Evolutionary conservation across 768 basidiomycete genomes (phyloP).

Genomic region (Panaeolus papilionaceus): DNA sequence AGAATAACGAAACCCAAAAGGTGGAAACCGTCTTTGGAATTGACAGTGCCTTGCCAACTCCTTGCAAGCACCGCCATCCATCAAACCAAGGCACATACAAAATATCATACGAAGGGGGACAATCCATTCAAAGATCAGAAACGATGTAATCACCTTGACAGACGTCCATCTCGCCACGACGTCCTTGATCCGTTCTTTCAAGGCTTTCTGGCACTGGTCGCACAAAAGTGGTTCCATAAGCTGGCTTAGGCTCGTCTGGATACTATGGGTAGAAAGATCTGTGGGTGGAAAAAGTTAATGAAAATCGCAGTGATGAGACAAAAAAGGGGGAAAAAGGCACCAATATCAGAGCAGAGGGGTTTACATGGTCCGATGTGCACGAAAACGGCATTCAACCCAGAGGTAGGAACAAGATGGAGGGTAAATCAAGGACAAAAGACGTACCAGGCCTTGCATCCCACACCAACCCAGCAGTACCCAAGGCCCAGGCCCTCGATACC

Average conservation of each 20-base stretch:
- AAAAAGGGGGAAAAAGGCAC: not conserved
- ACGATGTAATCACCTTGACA: conserved; percentile 16
- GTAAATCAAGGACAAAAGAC: not conserved
- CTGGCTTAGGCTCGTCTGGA: conserved; percentile 23
- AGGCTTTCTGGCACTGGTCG: conserved; percentile 15
- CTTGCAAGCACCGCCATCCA: no score
- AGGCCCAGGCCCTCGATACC: conserved; percentile 36
- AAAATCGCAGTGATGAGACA: not conserved
- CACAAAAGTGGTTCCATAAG: conserved; percentile 24
- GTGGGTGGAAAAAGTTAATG: not conserved
- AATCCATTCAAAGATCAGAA: not conserved
- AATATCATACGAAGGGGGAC: not conserved
- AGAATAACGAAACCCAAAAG: not conserved
- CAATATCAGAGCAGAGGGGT: not conserved
- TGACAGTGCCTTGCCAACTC: not conserved
- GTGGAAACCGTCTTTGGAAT: not conserved
- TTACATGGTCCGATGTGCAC: no score
- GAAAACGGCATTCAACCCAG: no score
- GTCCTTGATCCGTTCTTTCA: conserved; percentile 18
- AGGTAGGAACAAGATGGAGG: no score
- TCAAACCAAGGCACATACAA: not conserved
- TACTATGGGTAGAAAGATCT: conserved; percentile 18
- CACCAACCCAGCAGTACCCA: conserved; percentile 33
- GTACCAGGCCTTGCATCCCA: conserved; percentile 37
- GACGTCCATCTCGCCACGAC: conserved; percentile 19